These are phyloP conservation scores for Diversispora epigaea DNA, from an alignment of 192 early-diverging fungal species.

Conservation along the genomic window DNA sequence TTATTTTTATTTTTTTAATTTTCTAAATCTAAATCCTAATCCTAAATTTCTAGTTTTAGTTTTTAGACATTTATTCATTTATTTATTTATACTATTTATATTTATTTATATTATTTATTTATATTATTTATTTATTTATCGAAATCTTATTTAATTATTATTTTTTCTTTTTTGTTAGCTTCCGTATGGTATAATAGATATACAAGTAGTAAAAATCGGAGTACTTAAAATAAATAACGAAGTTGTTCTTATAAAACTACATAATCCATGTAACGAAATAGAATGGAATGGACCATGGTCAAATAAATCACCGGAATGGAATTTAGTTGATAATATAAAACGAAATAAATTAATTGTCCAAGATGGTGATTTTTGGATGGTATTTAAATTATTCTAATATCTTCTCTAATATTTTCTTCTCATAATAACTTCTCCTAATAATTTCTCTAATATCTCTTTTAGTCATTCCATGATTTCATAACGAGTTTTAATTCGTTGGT, in stretches of 20 bases:
- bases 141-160: no score
- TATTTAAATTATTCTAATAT: constrained; percentile 21
- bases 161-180: constrained; percentile 19
- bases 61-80: no score
- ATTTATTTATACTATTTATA: no score
- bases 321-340: constrained; percentile 35
- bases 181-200: constrained; percentile 43
- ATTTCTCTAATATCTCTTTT: not conserved
- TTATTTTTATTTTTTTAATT: not conserved
- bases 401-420: constrained; percentile 19
- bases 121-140: no score
- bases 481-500: constrained; percentile 42
- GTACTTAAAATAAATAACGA: not conserved
- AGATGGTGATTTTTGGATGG: constrained; percentile 53
- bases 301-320: constrained; percentile 45
- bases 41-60: no score
- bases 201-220: constrained; percentile 38
- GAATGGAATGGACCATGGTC: constrained; percentile 45
- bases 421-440: not conserved
- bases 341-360: constrained; percentile 40
- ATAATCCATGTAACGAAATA: constrained; percentile 46
- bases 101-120: no score
- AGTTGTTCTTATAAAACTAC: constrained; percentile 38
- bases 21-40: no score
- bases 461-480: constrained; percentile 43